These are phyloP conservation scores for Phyllosticta citribraziliensis DNA, from an alignment of 2,329 filamentous ascomycete species.

Conservation along the genomic window DNA sequence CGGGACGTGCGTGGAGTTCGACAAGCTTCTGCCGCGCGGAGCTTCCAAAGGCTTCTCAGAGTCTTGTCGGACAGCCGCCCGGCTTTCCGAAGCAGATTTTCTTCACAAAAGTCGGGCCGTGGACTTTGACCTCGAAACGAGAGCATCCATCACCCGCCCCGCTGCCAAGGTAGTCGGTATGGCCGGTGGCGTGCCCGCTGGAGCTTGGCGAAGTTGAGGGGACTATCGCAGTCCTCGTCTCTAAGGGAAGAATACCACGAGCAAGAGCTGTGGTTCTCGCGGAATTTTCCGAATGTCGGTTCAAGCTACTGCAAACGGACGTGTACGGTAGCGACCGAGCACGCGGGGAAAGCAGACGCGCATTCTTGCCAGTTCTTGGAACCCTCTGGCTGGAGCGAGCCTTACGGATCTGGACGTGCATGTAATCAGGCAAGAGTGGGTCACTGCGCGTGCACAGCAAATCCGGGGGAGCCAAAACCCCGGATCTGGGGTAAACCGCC, in stretches of 20 bases:
- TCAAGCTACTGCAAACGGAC: not conserved
- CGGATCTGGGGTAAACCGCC: constrained; percentile 8
- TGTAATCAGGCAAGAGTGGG: not conserved
- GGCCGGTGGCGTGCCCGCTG: not conserved
- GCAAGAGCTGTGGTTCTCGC: not conserved
- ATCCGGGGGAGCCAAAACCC: constrained; percentile 7
- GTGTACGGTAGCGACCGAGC: not conserved
- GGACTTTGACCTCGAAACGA: not conserved
- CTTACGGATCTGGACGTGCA: not conserved
- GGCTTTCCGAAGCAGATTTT: not conserved
- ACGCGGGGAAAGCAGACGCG: not conserved
- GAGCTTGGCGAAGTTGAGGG: not conserved
- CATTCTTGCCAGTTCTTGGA: not conserved
- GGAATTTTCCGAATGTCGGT: not conserved
- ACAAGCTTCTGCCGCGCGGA: not conserved
- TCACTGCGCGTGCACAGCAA: constrained; percentile 9
- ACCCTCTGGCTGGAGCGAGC: not conserved
- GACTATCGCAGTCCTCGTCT: not conserved
- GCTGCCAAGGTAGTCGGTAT: not conserved
- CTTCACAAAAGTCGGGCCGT: not conserved
- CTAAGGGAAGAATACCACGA: not conserved
- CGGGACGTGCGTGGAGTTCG: not conserved
- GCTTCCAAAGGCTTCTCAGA: not conserved
- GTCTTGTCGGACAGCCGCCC: not conserved
- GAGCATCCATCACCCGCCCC: not conserved